Evolutionary conservation across 306 rosid genomes (phyloP).

Genomic region (Corylus avellana): DNA sequence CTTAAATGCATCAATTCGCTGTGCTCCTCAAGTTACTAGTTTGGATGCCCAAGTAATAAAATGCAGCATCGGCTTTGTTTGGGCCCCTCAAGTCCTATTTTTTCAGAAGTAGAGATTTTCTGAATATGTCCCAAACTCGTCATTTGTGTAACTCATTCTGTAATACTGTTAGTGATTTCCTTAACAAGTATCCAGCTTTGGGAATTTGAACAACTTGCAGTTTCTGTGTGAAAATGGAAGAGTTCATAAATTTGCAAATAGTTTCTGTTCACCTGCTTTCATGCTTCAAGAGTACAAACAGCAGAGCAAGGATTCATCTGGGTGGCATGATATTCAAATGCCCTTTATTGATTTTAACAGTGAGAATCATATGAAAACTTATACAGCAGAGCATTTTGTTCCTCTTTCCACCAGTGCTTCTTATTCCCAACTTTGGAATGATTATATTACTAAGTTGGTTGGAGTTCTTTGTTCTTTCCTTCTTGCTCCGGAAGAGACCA

Average conservation of each 20-base stretch:
- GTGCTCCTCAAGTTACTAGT: not conserved
- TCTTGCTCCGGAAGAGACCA: conserved; percentile 57
- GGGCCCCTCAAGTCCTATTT: not conserved
- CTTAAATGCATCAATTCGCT: conserved; percentile 5
- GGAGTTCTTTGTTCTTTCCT: conserved; percentile 86
- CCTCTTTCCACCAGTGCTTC: conserved; percentile 43
- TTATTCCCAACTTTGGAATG: conserved; percentile 65
- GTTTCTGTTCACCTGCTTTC: conserved; percentile 94
- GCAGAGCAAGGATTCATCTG: conserved; percentile 42
- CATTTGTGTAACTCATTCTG: conserved; percentile 4
- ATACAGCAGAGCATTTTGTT: conserved; percentile 38
- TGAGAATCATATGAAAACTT: conserved; percentile 34
- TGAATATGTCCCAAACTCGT: conserved; percentile 27
- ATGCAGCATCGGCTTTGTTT: not conserved
- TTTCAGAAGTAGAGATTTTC: conserved; percentile 9
- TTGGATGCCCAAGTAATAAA: not conserved
- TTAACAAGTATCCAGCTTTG: conserved; percentile 73
- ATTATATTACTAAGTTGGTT: conserved; percentile 69
- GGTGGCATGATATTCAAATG: conserved; percentile 38
- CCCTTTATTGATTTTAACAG: conserved; percentile 43
- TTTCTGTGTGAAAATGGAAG: conserved; percentile 94
- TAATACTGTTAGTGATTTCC: conserved; percentile 24
- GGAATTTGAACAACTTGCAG: conserved; percentile 75
- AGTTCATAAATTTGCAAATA: conserved; percentile 90
- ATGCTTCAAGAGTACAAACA: conserved; percentile 71